Conservation (phyloP, 495 filamentous ascomycete species). For the Cudoniella acicularis region DNA sequence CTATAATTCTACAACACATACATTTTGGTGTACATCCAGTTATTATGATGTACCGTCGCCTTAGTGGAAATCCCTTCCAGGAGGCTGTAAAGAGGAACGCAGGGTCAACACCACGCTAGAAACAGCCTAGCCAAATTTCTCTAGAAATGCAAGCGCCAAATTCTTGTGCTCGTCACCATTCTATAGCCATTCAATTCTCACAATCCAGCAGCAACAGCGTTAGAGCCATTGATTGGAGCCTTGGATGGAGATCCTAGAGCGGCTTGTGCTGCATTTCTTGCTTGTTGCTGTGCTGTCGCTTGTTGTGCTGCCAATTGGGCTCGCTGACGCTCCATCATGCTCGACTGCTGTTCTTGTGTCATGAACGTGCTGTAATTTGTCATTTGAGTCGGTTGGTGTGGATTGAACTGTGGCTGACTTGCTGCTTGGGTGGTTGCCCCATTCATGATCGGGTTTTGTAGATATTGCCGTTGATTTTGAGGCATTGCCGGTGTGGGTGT, state of each 20-base stretch:
- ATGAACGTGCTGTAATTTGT: conserved; percentile 25
- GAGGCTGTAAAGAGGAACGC: too few relatives aligned
- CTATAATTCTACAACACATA: conserved; percentile 6
- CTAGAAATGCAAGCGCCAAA: neutral
- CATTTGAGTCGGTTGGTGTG: neutral
- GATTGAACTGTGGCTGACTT: conserved; percentile 13
- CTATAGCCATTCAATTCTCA: neutral
- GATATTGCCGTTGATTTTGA: conserved; percentile 13
- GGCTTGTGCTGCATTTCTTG: conserved; percentile 24
- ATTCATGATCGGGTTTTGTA: conserved; percentile 18
- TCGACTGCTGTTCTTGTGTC: conserved; percentile 22
- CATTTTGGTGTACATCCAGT: conserved; percentile 3
- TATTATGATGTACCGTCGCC: too few relatives aligned
- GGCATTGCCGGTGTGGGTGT: conserved; percentile 15
- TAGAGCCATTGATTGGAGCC: conserved; percentile 16
- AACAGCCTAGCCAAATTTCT: neutral
- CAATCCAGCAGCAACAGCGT: conserved; percentile 19
- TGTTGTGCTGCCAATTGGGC: conserved; percentile 25
- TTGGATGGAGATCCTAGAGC: conserved; percentile 17
- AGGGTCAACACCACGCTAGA: too few relatives aligned
- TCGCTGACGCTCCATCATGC: conserved; percentile 26
- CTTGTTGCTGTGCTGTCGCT: conserved; percentile 18
- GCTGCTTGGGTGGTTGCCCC: conserved; percentile 12
- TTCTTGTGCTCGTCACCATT: neutral
- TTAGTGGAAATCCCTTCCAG: too few relatives aligned